Conservation (phyloP, 2,329 filamentous ascomycete species). For the Talaromyces funiculosus region DNA sequence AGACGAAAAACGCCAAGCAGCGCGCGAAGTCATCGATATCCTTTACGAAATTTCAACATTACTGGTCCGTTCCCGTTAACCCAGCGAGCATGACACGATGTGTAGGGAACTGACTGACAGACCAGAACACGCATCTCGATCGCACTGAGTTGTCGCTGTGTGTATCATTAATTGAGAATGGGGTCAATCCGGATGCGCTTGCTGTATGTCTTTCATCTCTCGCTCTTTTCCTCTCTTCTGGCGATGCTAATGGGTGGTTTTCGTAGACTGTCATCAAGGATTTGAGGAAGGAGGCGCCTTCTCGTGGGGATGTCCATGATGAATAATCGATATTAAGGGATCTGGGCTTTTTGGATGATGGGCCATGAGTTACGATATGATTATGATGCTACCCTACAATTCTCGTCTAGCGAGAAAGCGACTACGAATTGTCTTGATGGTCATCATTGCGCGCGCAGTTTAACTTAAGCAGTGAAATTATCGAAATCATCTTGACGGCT, state of each 20-base stretch:
- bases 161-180: conserved; percentile 94
- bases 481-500: not conserved
- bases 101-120: not conserved
- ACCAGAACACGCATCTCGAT: conserved; percentile 90
- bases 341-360: not conserved
- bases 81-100: not conserved
- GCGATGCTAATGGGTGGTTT: conserved; percentile 6
- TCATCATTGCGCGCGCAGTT: not conserved
- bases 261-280: conserved; percentile 43
- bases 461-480: not conserved
- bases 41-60: conserved; percentile 46
- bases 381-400: not conserved
- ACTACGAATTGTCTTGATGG: not conserved
- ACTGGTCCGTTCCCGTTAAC: conserved; percentile 27
- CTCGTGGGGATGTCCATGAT: conserved; percentile 6
- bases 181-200: conserved; percentile 89
- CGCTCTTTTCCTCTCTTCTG: not conserved
- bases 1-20: conserved; percentile 45
- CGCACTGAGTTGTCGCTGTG: conserved; percentile 87
- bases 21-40: conserved; percentile 47
- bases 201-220: conserved; percentile 59
- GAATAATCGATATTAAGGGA: not conserved
- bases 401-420: not conserved
- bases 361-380: not conserved
- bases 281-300: conserved; percentile 36